Evolutionary conservation across 345 rosid genomes (phyloP), one percentile per base, ranked within the genome.

Genomic region (Draba incana): DNA sequence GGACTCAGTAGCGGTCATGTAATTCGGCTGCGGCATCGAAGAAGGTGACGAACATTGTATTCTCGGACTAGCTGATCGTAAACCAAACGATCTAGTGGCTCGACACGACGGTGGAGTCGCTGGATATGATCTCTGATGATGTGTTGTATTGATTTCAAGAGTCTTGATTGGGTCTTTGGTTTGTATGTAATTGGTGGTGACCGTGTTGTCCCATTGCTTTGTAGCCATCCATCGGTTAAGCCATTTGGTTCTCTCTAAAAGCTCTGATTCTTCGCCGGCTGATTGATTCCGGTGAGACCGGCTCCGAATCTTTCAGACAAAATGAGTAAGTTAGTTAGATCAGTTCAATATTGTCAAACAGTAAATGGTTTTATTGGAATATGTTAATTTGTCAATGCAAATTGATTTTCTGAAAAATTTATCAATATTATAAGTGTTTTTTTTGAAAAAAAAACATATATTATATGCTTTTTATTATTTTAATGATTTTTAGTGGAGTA

Each of bases 1-100:
- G 0, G 97, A 91, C 77, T 84, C 87, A 2, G 99, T 94, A 2
- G 90, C 82, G 3, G 95, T 83, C 96, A 94, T 91, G 83, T 89
- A 91, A 56, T 93, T 89, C 0, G 99, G 99, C 55, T 81, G 84
- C 1, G 74, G 59, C 69, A 76, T 59, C 4, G 81, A 75, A 41
- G 79, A 77, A 31, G 95, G 85, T 0, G 77, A 63, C 15, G 86
- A 82, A 58, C 78, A 78, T 33, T 71, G 83, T 10, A 81, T 74
- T 47, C 88, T 77, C 2, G 96, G 90, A 70, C 98, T 89, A 2
- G 88, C 90, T 10, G 94, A 84, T 15, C 86, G 84, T 20, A 83
- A 82, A 11, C 70, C 81, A 56, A 81, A 57, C 28, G 88, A 79
- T 71, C 69, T 78, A 6, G 62, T 16, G 68, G 82, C 64, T 74